Base-by-base conservation (phyloP, 768 basidiomycete genomes). In the Leccinum arenicola region DNA sequence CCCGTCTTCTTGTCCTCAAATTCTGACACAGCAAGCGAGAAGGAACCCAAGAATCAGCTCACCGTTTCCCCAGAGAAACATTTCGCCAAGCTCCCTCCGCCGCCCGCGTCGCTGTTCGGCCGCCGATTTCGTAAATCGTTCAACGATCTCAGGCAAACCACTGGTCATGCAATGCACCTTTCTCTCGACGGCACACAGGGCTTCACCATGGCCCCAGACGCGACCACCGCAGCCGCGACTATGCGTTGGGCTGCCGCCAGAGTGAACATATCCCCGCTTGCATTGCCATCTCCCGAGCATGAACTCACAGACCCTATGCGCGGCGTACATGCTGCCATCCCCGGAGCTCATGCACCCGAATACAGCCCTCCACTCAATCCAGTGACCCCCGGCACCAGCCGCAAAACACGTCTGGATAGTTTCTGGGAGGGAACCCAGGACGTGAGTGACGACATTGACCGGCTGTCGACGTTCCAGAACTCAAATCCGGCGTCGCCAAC, bases 221-320 rank as follows among this genome's bases (percentile, higher is more conserved):
- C 83, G 2, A 82, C 84, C 21, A 83, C 88, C 0, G 78, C 87
- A 3, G 91, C 90, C 1, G 92, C 93, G 0, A 86, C 92, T 1
- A 85, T 95, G 75, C 88, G 92, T 38, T 87, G 86, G 82, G 93
- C 93, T n/a, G 91, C 87, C 3, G 84, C 89, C 10, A 80, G 88
- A 23, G 86, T 93, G 10, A 85, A 91, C 64, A 85, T 98, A 56
- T 87, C 92, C 0, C 95, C 95, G 0, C 79, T 98, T 25, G 87
- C 91, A 0, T 80, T 95, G 1, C 94, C 95, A 2, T 92, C 89
- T 11, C 95, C 95, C 0, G 95, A 98, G 68, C 87, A 90, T 64
- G 95, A 97, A 68, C 82, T 96, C 25, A 88, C 88, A 10, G 95
- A 97, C 73, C 95, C 95, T 0, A 87, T 97, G 85, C 85, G 90